Percentiles rank a stretch among this genome's conserved stretches.
These are phyloP conservation scores for Solanum appendiculatum DNA, from an alignment of 257 asterid species.

Conservation along the genomic window DNA sequence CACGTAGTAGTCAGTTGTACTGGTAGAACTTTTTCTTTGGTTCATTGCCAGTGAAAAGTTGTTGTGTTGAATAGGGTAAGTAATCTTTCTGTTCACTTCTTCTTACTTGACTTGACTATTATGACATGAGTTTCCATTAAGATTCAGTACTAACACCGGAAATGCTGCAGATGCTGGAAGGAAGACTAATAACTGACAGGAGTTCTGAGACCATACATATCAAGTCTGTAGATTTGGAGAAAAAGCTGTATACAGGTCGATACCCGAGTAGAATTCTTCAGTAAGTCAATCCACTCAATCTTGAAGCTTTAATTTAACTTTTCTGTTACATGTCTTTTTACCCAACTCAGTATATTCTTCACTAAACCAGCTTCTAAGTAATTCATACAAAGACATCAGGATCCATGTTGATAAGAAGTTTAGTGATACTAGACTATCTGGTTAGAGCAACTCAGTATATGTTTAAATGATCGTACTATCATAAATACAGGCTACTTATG, in stretches of 20 bases:
- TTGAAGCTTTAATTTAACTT: not conserved
- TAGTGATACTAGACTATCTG: not conserved
- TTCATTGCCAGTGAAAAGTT: not conserved
- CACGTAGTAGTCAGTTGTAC: not conserved
- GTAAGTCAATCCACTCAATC: conserved; percentile 19
- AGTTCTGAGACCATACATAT: conserved; percentile 18
- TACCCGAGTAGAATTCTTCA: conserved; percentile 39
- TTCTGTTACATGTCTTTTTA: not conserved
- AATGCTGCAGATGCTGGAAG: conserved; percentile 36
- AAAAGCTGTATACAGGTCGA: conserved; percentile 31
- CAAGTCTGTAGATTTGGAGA: conserved; percentile 40
- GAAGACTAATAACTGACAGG: conserved; percentile 11
- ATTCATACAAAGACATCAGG: not conserved
- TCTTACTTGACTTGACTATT: not conserved
- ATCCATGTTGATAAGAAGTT: not conserved
- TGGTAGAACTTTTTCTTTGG: not conserved
- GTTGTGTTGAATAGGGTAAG: not conserved
- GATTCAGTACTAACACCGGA: not conserved
- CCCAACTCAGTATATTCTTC: not conserved
- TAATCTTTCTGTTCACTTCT: not conserved
- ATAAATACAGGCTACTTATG: not conserved
- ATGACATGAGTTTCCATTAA: not conserved
- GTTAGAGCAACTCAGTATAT: not conserved
- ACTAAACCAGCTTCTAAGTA: not conserved
- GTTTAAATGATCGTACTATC: not conserved